phyloP scores from a whole-genome alignment of 805 yeast genomes.

The Teunomyces kruisii region DNA sequence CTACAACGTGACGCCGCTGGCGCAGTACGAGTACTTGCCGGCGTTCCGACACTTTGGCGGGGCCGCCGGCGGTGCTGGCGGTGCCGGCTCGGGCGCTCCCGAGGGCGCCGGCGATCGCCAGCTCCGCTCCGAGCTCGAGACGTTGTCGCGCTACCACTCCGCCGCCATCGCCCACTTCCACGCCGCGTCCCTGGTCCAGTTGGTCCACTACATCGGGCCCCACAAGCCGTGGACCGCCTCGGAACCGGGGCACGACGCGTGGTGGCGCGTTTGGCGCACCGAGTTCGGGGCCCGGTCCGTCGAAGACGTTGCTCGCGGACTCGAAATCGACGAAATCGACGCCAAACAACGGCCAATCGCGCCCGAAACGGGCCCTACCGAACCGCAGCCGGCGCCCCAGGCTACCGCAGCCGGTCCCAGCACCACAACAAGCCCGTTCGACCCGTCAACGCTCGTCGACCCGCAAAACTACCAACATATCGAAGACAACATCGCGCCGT shows the following conservation, averaged over 20 bases:
- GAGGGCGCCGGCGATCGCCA: slow-evolving; percentile 2
- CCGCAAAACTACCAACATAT: slow-evolving; percentile 30
- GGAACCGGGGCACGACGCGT: slow-evolving; percentile 22
- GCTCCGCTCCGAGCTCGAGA: background rate
- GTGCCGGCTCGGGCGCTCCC: too few species aligned
- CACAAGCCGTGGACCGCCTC: slow-evolving; percentile 53
- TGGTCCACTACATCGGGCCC: slow-evolving; percentile 69
- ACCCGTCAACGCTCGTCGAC: slow-evolving; percentile 27
- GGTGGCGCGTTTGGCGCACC: slow-evolving; percentile 43
- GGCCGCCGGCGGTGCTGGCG: background rate
- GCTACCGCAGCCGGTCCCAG: too few species aligned
- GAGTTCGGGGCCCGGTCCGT: slow-evolving; percentile 27
- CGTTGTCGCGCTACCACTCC: slow-evolving; percentile 14
- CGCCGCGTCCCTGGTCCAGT: slow-evolving; percentile 36
- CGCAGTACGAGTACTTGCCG: slow-evolving; percentile 69
- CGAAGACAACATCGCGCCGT: slow-evolving; percentile 7
- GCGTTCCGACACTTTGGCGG: slow-evolving; percentile 55
- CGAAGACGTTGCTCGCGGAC: slow-evolving; percentile 14
- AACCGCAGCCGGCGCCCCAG: too few species aligned
- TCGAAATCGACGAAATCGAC: slow-evolving; percentile 1
- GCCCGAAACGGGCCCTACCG: background rate
- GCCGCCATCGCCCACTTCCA: slow-evolving; percentile 19
- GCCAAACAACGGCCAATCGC: background rate
- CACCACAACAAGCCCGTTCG: background rate
- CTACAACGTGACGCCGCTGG: slow-evolving; percentile 75